Base-by-base conservation (phyloP, 2,329 filamentous ascomycete species). In the Xylariaceae sp. region DNA sequence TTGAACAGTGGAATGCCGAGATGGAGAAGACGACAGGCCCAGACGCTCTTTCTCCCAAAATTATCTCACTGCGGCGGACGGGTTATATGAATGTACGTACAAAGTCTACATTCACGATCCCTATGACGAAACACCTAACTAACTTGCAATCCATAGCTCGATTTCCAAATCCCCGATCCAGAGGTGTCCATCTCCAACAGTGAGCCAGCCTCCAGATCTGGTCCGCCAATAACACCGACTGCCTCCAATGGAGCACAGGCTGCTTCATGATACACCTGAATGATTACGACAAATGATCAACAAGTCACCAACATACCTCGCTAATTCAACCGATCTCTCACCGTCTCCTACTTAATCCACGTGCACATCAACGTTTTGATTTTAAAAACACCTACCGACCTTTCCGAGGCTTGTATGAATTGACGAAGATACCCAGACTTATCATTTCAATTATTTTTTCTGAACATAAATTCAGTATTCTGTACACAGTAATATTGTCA, bases 1-100 rank as follows among this genome's bases (percentile, higher is more conserved):
- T 99, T 48, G 88, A 95, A 58, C 79, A 84, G 53, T 97, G 93
- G 92, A 99, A 99, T 68, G 67, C 69, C 9, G 82, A 89, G 56
- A 82, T 85, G 78, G 82, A 83, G 63, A 80, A 79, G 66, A 73
- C 75, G 4, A 63, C 73, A 48, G 73, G 75, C 18, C 73, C 74
- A 3, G 80, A 82, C 17, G 69, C 70, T 19, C 70, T 75, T 42
- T 73, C 79, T 22, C 90, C 93, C 18, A 87, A 81, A 68, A 83
- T 97, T 48, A 84, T 96, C 59, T 81, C 88, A 38, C 72, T 96
- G 60, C 81, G 91, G 63, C 81, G 86, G 63, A 96, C 92, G 38
- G 93, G 89, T 1, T 97, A 96, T 70, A 86, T 96, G 84, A 91
- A 80, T 60, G 86, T 89, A 72, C 73, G 84, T 57, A 16, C 34